Percentiles rank a stretch among this genome's conserved stretches.
Conservation (phyloP, 1,284 basidiomycete species). For the Ustilago sp. region DNA sequence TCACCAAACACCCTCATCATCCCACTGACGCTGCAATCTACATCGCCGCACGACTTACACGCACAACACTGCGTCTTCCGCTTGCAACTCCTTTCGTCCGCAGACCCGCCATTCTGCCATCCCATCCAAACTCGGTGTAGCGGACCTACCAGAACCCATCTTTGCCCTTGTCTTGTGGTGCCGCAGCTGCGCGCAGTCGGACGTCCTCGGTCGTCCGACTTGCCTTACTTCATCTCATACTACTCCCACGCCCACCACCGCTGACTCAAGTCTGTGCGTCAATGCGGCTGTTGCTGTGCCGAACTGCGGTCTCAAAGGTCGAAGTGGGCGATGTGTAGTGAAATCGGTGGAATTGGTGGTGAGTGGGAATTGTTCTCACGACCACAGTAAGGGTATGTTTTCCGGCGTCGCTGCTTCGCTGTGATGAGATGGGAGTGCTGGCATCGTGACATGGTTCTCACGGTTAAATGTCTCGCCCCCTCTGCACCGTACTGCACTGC, state of each 20-base stretch:
- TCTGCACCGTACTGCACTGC: not conserved
- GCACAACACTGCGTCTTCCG: too few relatives aligned
- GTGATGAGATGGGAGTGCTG: not conserved
- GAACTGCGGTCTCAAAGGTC: not conserved
- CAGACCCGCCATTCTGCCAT: not conserved
- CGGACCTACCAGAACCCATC: not conserved
- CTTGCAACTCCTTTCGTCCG: not conserved
- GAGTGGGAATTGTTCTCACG: not conserved
- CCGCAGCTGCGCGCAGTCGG: not conserved
- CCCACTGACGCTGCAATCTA: not conserved
- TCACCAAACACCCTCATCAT: not conserved
- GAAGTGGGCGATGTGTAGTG: not conserved
- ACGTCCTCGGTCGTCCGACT: not conserved
- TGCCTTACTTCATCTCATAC: not conserved
- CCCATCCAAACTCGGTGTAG: not conserved
- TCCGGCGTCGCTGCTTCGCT: not conserved
- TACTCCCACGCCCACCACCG: not conserved
- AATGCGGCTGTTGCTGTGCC: not conserved
- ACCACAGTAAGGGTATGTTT: not conserved
- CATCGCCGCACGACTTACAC: too few relatives aligned
- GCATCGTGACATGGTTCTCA: too few relatives aligned
- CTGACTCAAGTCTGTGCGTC: not conserved
- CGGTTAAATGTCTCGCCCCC: not conserved
- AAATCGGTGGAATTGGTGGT: not conserved
- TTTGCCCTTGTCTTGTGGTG: not conserved